Evolutionary conservation across 129 eudicot species (phyloP), one percentile per base, ranked within the genome.

Genomic region (Mikania micrantha): DNA sequence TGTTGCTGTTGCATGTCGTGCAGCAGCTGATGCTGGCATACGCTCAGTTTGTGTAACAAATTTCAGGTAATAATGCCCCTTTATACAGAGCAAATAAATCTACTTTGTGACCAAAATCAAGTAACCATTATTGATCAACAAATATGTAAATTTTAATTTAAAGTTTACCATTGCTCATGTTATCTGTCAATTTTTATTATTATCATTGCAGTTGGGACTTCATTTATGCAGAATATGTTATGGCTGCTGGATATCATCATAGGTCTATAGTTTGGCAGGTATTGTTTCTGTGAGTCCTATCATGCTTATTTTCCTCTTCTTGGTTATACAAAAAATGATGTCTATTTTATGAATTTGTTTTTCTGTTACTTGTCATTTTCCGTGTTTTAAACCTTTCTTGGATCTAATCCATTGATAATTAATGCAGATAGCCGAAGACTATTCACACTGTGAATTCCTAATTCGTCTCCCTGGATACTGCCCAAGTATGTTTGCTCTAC

Each of bases 11-110:
- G 95, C 99, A 72, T 93, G 96, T 66, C 86, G 99, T 20, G 99
- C 96, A 56, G 99, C 99, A 79, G 95, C 96, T 44, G 99, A 93
- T 84, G 99, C 99, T 67, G 99, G 99, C 25, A 83, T 93, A 50
- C 96, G 90, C 29, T 86, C 95, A 54, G 95, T 93, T 69, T 93
- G 99, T 77, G 92, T 89, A 60, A 89, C 99, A 5, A 93, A 93
- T 82, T 93, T 93, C 82, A 93, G 98, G 98, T 93, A 82, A 13
- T 22, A 27, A 56, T 56, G 19, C 38, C 21, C 10, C 34, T 25
- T 54, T 27, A 10, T 53, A 24, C 11, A 19, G 17, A 54, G 17
- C 3, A 24, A 24, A 5, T 19, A 24, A 24, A 53, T 1, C 25
- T 54, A 4, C 11, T 50, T 21, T 50, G n/a, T 22, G 13, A n/a